Evolutionary conservation across 306 rosid species (phyloP).

Genomic region (Malus sieversii): DNA sequence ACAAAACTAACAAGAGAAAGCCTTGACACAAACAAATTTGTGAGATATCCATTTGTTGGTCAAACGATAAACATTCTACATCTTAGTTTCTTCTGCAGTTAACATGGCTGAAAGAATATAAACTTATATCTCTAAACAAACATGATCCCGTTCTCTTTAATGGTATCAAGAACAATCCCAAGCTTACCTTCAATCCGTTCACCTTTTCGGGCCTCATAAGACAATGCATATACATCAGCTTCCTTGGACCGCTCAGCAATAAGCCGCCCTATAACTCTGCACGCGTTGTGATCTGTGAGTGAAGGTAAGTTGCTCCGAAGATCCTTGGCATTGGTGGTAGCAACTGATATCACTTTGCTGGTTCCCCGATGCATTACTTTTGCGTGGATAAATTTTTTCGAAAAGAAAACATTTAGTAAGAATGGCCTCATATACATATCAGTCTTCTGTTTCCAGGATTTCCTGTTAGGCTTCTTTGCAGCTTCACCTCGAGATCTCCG

Average conservation of each 20-base stretch:
- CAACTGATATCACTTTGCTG: conserved; percentile 81
- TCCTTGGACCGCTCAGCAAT: conserved; percentile 87
- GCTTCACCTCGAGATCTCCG: conserved; percentile 83
- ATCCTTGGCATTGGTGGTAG: conserved; percentile 78
- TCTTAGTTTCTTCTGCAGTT: neutral
- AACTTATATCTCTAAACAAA: conserved; percentile 20
- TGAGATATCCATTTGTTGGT: neutral
- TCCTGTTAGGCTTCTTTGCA: conserved; percentile 55
- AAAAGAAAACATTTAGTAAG: conserved; percentile 67
- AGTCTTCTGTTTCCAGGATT: conserved; percentile 81
- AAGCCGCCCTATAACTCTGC: conserved; percentile 61
- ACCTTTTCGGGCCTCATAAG: conserved; percentile 68
- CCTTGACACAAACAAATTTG: neutral
- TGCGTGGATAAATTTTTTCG: conserved; percentile 65
- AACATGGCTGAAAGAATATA: neutral
- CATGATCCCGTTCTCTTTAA: conserved; percentile 65
- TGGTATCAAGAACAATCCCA: conserved; percentile 69
- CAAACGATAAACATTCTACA: neutral
- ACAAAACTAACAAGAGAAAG: neutral
- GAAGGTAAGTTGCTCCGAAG: conserved; percentile 60
- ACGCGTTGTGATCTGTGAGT: conserved; percentile 60
- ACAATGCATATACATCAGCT: conserved; percentile 75
- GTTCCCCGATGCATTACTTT: conserved; percentile 85
- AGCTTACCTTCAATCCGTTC: conserved; percentile 79
- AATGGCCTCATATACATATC: conserved; percentile 90